phyloP scores from a whole-genome alignment of 257 asterid species.

The Jasminum sambac region DNA sequence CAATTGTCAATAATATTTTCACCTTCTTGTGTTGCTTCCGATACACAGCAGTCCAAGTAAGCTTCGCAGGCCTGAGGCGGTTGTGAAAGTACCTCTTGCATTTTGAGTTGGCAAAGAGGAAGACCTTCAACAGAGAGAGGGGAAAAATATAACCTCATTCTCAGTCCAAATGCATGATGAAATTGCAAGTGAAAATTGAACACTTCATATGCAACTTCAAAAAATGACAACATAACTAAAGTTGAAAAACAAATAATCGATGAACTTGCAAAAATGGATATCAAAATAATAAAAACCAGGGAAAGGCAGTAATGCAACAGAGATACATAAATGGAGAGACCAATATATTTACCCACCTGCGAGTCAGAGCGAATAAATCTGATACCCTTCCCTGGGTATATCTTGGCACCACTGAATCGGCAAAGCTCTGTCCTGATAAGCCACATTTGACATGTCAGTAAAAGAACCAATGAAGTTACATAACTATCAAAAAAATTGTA shows the following conservation, averaged over 20 bases:
- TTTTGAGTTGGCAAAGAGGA: constrained; percentile 76
- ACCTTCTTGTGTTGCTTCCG: constrained; percentile 89
- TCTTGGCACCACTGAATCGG: no score
- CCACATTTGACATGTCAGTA: not conserved
- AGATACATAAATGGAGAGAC: not conserved
- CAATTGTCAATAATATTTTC: not conserved
- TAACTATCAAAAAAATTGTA: not conserved
- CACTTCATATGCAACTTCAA: not conserved
- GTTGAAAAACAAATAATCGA: not conserved
- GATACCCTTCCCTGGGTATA: constrained; percentile 81
- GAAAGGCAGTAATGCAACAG: not conserved
- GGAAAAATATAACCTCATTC: not conserved
- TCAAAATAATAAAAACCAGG: not conserved
- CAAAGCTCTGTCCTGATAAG: constrained; percentile 74
- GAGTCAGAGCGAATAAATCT: constrained; percentile 72
- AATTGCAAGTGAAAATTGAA: not conserved
- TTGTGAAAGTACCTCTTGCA: constrained; percentile 91
- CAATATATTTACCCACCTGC: constrained; percentile 39
- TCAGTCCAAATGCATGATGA: not conserved
- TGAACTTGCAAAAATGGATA: not conserved
- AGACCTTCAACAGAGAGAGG: constrained; percentile 42
- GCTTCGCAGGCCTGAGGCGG: constrained; percentile 82
- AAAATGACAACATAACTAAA: not conserved
- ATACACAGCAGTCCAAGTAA: constrained; percentile 87
- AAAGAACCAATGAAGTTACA: not conserved